These are phyloP conservation scores for Candida incommunis DNA, from an alignment of 805 yeast genomes.

Conservation along the genomic window DNA sequence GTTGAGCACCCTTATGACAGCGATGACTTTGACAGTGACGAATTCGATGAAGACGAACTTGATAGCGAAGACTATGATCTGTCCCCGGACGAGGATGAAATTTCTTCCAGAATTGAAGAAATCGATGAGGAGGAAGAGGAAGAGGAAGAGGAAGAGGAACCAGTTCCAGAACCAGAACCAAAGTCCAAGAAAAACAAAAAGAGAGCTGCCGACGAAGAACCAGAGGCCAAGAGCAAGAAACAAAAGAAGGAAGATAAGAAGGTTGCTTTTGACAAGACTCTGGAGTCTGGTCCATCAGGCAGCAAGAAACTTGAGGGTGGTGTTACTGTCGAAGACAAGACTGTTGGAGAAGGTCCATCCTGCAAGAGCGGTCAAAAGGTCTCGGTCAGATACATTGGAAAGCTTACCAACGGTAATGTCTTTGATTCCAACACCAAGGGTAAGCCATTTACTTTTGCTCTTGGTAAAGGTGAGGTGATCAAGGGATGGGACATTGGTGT, in stretches of 20 bases:
- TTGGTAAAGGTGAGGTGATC: conserved; percentile 97
- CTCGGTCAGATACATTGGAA: conserved; percentile 96
- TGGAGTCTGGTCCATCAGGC: conserved; percentile 87
- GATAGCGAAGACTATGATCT: conserved; percentile 22
- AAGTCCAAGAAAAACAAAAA: conserved; percentile 18
- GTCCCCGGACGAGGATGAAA: conserved; percentile 21
- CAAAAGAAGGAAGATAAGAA: conserved; percentile 44
- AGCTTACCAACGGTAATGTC: conserved; percentile 88
- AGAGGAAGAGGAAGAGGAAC: conserved; percentile 20
- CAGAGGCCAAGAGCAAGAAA: conserved; percentile 14
- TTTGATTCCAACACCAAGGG: conserved; percentile 97
- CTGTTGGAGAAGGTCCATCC: conserved; percentile 71
- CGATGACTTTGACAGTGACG: conserved; percentile 36
- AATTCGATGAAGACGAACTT: conserved; percentile 27
- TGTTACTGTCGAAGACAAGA: conserved; percentile 84
- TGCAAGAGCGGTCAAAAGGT: conserved; percentile 85
- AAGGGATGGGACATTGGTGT: conserved; percentile 99
- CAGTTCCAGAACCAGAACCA: conserved; percentile 13
- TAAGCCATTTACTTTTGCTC: conserved; percentile 80
- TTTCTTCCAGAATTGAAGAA: conserved; percentile 37
- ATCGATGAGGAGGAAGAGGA: conserved; percentile 22
- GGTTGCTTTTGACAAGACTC: conserved; percentile 78
- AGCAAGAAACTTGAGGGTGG: conserved; percentile 79
- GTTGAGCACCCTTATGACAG: conserved; percentile 90
- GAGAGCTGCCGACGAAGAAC: conserved; percentile 22